Conservation (phyloP, 805 yeast genomes). For the Candida bentonensis region DNA sequence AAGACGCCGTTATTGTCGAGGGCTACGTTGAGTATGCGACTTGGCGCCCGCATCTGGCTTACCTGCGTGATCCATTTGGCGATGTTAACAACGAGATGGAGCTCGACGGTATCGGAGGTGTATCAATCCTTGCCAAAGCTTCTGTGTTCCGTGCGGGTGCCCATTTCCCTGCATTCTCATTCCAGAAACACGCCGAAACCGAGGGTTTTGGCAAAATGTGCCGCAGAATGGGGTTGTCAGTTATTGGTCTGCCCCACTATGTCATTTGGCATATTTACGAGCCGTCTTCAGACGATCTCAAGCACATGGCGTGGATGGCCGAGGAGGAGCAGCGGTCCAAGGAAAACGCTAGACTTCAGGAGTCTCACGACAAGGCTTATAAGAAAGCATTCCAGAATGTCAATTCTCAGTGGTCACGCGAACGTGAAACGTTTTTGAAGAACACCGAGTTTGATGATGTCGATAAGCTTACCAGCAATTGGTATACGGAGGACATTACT, state of each 20-base stretch:
- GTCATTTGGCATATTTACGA: constrained; percentile 96
- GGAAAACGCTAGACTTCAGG: constrained; percentile 20
- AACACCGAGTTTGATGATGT: constrained; percentile 41
- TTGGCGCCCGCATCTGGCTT: constrained; percentile 95
- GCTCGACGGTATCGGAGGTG: constrained; percentile 96
- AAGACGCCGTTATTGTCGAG: constrained; percentile 93
- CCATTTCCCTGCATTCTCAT: constrained; percentile 93
- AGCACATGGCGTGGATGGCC: constrained; percentile 42
- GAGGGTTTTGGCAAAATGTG: constrained; percentile 93
- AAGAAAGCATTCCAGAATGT: constrained; percentile 67
- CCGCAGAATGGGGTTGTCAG: constrained; percentile 74
- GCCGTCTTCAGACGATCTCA: constrained; percentile 85
- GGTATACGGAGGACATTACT: constrained; percentile 11
- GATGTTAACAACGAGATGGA: constrained; percentile 80
- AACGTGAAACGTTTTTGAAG: constrained; percentile 55
- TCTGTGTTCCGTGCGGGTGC: constrained; percentile 76
- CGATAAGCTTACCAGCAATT: constrained; percentile 12
- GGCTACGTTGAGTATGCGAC: constrained; percentile 96
- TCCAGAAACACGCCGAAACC: constrained; percentile 93
- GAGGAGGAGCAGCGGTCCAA: constrained; percentile 26
- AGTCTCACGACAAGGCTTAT: constrained; percentile 36
- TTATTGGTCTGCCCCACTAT: constrained; percentile 88
- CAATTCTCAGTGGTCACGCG: constrained; percentile 56
- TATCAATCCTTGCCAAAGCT: constrained; percentile 80
- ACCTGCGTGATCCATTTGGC: constrained; percentile 87